These are phyloP conservation scores for Zasmidium angulare DNA, from an alignment of 2,329 filamentous ascomycete genomes.

Conservation along the genomic window DNA sequence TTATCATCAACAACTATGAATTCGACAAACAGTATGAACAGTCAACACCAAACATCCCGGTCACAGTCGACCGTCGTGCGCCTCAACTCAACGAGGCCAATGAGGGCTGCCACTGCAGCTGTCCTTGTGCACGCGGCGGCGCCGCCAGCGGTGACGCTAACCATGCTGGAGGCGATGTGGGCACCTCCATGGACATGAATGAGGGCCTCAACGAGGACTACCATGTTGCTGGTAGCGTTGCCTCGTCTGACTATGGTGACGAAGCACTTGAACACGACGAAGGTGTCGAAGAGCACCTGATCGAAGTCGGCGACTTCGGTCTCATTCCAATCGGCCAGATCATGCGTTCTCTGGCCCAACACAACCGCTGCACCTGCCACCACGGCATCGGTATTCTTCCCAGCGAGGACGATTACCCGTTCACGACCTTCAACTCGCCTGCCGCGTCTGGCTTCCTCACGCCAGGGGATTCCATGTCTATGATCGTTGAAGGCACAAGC, in stretches of 20 bases:
- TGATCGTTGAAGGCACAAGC: constrained; percentile 1
- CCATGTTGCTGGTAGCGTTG: background rate
- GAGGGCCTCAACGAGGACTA: background rate
- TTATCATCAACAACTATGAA: background rate
- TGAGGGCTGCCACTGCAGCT: constrained; percentile 5
- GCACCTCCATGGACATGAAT: background rate
- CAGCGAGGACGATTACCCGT: background rate
- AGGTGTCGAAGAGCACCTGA: constrained; percentile 8
- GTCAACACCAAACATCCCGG: background rate
- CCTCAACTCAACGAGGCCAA: constrained; percentile 10
- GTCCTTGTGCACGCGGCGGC: constrained; percentile 2
- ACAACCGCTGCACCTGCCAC: constrained; percentile 6
- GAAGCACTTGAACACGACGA: background rate
- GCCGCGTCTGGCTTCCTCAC: background rate
- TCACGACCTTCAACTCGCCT: background rate
- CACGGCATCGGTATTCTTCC: background rate
- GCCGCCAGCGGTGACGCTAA: background rate
- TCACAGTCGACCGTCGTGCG: constrained; percentile 5
- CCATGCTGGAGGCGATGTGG: background rate
- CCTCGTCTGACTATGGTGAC: background rate
- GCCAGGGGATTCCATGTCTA: constrained; percentile 1
- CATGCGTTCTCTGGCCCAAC: background rate
- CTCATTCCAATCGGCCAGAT: background rate
- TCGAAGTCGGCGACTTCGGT: constrained; percentile 12
- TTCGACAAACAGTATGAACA: background rate